Evolutionary conservation across 768 basidiomycete genomes (phyloP), one percentile per base, ranked within the genome.

Genomic region (Amanita jacksonii): DNA sequence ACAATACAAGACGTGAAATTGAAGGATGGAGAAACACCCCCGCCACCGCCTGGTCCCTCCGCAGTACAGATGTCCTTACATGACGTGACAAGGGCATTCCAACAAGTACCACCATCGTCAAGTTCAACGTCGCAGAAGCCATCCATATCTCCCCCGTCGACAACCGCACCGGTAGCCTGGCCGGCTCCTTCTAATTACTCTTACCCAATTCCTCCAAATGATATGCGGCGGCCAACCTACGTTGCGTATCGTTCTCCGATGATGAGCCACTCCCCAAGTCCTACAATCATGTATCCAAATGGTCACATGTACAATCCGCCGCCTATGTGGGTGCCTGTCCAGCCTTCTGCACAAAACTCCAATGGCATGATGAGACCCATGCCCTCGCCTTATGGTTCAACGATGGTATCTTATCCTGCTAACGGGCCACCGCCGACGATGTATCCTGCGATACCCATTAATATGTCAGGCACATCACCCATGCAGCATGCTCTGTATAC

Each of bases 31-130:
- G 81, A 79, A 57, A 85, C 84, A 2, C 83, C 85, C 2, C 85
- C 85, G 10, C 78, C 82, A 18, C 61, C 66, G n/a, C n/a, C 72
- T 4, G 66, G 76, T 16, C 63, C 73, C 20, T 67, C 74, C 18
- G 73, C 84, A 19, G 79, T 81, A 13, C 77, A 84, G 31, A 85
- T 88, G 77, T 86, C 85, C 3, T 62, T 82, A 30, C 79, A 81
- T 45, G 88, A 91, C 44, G 85, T 89, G 25, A 87, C 83, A 9
- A 77, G 84, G 46, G 85, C 87, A 16, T 91, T 91, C 64, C 88
- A 91, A 56, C 81, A 81, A 61, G 88, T 90, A 20, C 87, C 87
- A 3, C n/a, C n/a, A n/a, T 69, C 68, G 7, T 69, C 84, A 2
- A 70, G 76, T 12, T 61, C 70, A 35, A 56, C 70, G 9, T 55